Percentiles rank a stretch among this genome's conserved stretches.
phyloP scores from a whole-genome alignment of 352 stramenopile genomes.

The Pythium myriotylum region DNA sequence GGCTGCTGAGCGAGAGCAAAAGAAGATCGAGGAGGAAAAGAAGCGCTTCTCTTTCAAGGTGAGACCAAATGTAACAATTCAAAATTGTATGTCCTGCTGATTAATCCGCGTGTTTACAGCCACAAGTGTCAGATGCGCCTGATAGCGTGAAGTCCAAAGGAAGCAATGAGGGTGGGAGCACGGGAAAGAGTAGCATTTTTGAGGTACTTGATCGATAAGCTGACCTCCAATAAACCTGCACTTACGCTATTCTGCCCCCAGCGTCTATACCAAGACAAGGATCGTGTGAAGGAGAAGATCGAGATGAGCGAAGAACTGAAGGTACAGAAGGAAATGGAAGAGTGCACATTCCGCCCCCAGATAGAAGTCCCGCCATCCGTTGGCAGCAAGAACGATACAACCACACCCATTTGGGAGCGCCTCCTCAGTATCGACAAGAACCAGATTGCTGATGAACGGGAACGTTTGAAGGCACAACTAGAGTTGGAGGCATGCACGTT shows the following conservation, averaged over 20 bases:
- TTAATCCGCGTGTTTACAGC: conserved; percentile 28
- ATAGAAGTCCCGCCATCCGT: conserved; percentile 44
- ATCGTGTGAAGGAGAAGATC: conserved; percentile 80
- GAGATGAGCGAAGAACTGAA: conserved; percentile 67
- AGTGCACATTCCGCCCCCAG: conserved; percentile 78
- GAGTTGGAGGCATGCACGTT: conserved; percentile 84
- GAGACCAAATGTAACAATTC: conserved; percentile 9
- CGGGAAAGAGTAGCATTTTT: conserved; percentile 76
- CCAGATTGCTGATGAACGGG: conserved; percentile 75
- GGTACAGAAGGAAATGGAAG: conserved; percentile 74
- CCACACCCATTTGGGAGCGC: conserved; percentile 71
- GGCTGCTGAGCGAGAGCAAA: conserved; percentile 65
- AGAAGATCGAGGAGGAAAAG: conserved; percentile 71
- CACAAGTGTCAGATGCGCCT: conserved; percentile 52
- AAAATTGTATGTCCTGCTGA: background rate
- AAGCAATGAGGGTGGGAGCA: conserved; percentile 52
- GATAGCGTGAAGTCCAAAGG: conserved; percentile 65
- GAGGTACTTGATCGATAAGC: conserved; percentile 41
- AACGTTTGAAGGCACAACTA: conserved; percentile 68
- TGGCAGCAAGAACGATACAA: conserved; percentile 36
- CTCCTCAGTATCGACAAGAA: conserved; percentile 79
- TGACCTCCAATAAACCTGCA: background rate
- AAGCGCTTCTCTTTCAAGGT: conserved; percentile 77
- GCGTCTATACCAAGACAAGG: conserved; percentile 80
- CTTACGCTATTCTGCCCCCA: conserved; percentile 27